Evolutionary conservation across 345 rosid species (phyloP).

Genomic region (Populus euphratica): DNA sequence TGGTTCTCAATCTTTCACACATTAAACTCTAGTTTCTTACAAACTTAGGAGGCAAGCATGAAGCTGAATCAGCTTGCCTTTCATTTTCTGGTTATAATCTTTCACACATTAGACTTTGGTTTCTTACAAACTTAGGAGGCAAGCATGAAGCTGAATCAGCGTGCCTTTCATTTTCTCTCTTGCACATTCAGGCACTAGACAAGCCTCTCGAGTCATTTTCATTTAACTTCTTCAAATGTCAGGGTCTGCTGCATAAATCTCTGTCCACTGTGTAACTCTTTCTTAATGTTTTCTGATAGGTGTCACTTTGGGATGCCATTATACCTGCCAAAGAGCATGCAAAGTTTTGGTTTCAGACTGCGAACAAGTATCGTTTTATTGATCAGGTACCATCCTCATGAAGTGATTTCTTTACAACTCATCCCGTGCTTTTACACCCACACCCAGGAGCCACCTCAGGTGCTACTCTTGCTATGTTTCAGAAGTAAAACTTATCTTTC

Average conservation of each 20-base stretch:
- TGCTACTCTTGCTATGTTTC: background rate
- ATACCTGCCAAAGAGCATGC: constrained; percentile 79
- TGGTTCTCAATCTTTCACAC: background rate
- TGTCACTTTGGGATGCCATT: constrained; percentile 95
- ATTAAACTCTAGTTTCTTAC: background rate
- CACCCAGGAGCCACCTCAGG: background rate
- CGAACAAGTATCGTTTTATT: constrained; percentile 86
- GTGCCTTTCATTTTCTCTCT: background rate
- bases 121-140: background rate
- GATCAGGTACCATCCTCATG: constrained; percentile 62
- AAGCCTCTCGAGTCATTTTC: background rate
- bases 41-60: background rate
- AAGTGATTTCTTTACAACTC: no score
- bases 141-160: background rate
- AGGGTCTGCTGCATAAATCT: background rate
- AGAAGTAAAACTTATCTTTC: constrained; percentile 3
- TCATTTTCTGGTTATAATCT: background rate
- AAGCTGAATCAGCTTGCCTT: background rate
- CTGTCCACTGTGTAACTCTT: background rate
- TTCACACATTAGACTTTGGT: background rate
- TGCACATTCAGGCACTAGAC: background rate
- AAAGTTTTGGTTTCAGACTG: constrained; percentile 64
- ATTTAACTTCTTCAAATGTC: background rate
- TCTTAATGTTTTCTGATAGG: constrained; percentile 34
- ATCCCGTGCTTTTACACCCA: no score